A percentile compares a stretch with the other conserved stretches of the same genome.
phyloP scores from a whole-genome alignment of 371 early-diverging fungal genomes.

The Circinella minor region DNA sequence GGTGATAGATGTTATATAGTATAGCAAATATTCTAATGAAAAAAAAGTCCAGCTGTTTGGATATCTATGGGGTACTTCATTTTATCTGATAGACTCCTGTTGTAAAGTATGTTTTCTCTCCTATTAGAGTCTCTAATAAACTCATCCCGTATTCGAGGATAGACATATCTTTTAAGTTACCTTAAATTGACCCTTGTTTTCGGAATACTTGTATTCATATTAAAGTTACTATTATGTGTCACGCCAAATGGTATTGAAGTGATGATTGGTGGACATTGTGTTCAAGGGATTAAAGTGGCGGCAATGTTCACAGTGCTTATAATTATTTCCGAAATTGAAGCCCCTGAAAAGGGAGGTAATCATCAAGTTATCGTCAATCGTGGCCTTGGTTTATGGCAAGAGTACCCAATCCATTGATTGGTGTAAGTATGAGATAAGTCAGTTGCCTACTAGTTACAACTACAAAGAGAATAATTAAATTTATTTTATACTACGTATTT shows the following conservation, averaged over 20 bases:
- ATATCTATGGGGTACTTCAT: no score
- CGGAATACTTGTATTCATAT: conserved; percentile 60
- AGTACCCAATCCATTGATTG: conserved; percentile 47
- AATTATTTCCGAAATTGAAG: conserved; percentile 64
- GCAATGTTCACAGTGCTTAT: conserved; percentile 51
- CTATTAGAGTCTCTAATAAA: no score
- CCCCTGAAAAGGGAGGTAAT: conserved; percentile 61
- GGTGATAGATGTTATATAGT: no score
- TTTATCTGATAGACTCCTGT: no score
- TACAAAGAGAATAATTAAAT: no score
- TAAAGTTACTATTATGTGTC: conserved; percentile 67
- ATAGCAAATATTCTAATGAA: no score
- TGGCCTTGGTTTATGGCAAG: conserved; percentile 49
- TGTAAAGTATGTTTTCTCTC: no score
- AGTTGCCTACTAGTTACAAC: no score
- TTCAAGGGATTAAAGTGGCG: conserved; percentile 66
- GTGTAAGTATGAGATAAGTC: conserved; percentile 23
- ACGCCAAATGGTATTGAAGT: conserved; percentile 54
- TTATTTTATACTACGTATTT: no score
- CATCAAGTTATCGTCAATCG: conserved; percentile 47
- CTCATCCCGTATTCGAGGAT: no score
- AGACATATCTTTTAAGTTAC: no score
- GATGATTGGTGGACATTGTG: conserved; percentile 65
- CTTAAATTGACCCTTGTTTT: conserved; percentile 32
- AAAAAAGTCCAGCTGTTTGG: no score